Evolutionary conservation across 2,329 filamentous ascomycete genomes (phyloP), one percentile per base, ranked within the genome.

Genomic region (Fusarium sp.): DNA sequence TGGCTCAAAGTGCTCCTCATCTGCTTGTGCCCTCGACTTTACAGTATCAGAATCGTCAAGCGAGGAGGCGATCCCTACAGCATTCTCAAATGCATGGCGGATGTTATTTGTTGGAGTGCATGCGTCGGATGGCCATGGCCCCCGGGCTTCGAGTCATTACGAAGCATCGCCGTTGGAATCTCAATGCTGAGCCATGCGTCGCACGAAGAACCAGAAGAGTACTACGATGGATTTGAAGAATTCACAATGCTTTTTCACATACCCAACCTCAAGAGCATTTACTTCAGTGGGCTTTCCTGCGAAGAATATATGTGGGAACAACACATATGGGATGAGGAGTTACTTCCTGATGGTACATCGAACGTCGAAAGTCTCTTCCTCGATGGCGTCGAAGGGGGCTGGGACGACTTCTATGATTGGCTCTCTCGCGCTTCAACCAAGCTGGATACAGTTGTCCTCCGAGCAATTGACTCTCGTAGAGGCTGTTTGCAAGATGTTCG

Each of bases 1-100:
- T 72, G 63, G 21, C 45, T 73, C 18, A 73, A 73, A 20, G 21
- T 60, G 6, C 47, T 73, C 0, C 67, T 72, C 20, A 47, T 73
- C 16, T 60, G 53, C 7, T 69, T 45, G 6, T 71, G 70, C 10
- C 66, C 63, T 9, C 59, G 64, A 5, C 53, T 69, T 14, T 41
- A 50, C 27, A 71, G 40, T 41, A 20, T 72, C 5, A 66, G 27
- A 32, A 59, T 71, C 41, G 56, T 11, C 23, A 61, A 64, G 9
- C 45, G 46, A 25, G 27, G 14, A 0, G 0, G 7, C 0, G 49
- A 73, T 16, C 1, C 10, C 4, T 62, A 57, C 3, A 42, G 5
- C 0, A 51, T 47, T 18, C 56, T 73, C 3, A 1, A 23, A 1
- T 69, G 64, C 49, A 57, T 72, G 3, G 16, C 7, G n/a, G 21